Evolutionary conservation across 805 yeast species (phyloP).

Genomic region (Yarrowia sp.): DNA sequence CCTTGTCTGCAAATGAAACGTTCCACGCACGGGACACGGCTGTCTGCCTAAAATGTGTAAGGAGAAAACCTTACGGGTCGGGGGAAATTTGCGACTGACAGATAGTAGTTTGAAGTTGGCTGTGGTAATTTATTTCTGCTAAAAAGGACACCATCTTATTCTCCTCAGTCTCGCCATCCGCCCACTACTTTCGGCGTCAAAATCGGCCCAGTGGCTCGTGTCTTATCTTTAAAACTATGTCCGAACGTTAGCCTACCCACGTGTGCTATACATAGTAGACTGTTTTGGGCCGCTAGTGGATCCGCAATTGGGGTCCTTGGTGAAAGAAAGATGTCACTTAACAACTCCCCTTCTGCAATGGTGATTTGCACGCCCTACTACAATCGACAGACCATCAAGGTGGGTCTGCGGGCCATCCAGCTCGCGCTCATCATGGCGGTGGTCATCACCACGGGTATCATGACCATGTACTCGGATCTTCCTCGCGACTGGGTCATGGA

Average conservation of each 20-base stretch:
- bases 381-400: conserved; percentile 21
- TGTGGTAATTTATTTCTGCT: no score
- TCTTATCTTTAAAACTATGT: neutral
- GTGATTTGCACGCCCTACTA: conserved; percentile 24
- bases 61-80: neutral
- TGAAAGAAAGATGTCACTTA: neutral
- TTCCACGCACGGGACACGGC: neutral
- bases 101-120: no score
- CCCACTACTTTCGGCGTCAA: neutral
- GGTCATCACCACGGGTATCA: conserved; percentile 21
- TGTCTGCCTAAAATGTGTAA: conserved; percentile 3
- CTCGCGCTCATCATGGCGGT: conserved; percentile 25
- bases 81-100: no score
- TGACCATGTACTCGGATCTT: conserved; percentile 16
- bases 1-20: neutral
- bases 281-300: neutral
- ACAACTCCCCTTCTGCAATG: neutral
- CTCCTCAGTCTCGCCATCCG: no score
- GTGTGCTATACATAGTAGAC: neutral
- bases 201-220: neutral
- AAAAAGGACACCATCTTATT: no score
- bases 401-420: conserved; percentile 25
- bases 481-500: neutral
- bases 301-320: no score
- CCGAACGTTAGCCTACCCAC: neutral